Evolutionary conservation across 176 grass and related monocot genomes (phyloP).

Genomic region (Guadua angustifolia): DNA sequence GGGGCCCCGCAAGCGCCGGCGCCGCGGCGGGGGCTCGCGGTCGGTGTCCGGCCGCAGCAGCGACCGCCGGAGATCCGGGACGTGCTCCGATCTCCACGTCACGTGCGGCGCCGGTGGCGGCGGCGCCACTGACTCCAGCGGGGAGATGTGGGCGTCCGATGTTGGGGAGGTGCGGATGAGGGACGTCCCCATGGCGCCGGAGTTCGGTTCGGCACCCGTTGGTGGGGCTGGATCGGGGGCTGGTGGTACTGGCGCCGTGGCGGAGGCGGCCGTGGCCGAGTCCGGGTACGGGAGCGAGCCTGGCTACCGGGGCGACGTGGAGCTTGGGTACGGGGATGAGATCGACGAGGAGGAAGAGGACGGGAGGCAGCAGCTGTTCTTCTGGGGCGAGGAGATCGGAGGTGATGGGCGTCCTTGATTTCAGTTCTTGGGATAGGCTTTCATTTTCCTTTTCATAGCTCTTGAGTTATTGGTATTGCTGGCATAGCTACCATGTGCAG

Average conservation of each 20-base stretch:
- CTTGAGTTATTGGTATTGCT: background rate
- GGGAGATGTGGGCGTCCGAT: conserved; percentile 84
- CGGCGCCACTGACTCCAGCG: conserved; percentile 76
- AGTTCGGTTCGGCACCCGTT: conserved; percentile 43
- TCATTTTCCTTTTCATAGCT: background rate
- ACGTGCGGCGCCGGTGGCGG: conserved; percentile 62
- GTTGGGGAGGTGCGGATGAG: conserved; percentile 74
- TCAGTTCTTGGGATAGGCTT: conserved; percentile 22
- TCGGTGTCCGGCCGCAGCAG: conserved; percentile 82
- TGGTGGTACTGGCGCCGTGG: conserved; percentile 27
- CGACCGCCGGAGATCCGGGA: conserved; percentile 73
- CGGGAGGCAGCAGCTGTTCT: conserved; percentile 60
- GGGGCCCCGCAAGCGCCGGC: conserved; percentile 62
- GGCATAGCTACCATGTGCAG: background rate
- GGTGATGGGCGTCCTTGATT: conserved; percentile 52
- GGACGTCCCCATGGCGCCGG: conserved; percentile 62
- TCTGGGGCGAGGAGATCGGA: conserved; percentile 73
- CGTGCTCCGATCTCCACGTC: conserved; percentile 80
- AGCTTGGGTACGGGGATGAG: conserved; percentile 78
- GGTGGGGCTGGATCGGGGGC: conserved; percentile 30
- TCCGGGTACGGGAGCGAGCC: conserved; percentile 84
- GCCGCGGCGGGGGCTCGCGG: conserved; percentile 58
- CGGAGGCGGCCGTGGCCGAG: conserved; percentile 52
- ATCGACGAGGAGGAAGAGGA: conserved; percentile 81
- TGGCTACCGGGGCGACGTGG: conserved; percentile 79